Conservation (phyloP, 257 asterid species). For the Solanum medicagineum region DNA sequence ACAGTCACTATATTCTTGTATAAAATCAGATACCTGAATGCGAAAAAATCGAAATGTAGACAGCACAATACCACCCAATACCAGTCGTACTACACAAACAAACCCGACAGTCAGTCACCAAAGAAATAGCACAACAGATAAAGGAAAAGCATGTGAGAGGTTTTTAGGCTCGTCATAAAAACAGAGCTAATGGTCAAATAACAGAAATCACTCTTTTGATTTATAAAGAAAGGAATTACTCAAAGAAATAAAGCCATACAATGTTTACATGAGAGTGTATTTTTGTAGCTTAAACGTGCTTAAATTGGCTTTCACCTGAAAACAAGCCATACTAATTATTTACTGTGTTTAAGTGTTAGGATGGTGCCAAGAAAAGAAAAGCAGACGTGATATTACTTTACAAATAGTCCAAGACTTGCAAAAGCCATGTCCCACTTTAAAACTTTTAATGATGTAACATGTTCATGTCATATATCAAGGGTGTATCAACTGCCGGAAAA, state of each 20-base stretch:
- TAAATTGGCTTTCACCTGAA: not conserved
- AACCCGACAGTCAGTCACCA: not conserved
- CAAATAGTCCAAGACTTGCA: not conserved
- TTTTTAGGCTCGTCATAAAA: not conserved
- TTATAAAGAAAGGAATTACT: not conserved
- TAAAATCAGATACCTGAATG: slow-evolving; percentile 38
- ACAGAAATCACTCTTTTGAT: not conserved
- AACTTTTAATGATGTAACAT: not conserved
- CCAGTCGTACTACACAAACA: slow-evolving; percentile 64
- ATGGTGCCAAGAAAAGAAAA: not conserved
- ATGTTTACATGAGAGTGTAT: not conserved
- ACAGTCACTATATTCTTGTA: not conserved
- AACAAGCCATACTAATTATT: not conserved
- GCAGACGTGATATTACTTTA: not conserved
- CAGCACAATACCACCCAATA: slow-evolving; percentile 60
- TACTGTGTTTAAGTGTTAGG: not conserved
- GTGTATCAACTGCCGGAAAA: not conserved
- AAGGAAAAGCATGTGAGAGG: not conserved
- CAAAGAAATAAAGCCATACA: not conserved
- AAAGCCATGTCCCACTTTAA: not conserved
- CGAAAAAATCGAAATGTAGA: slow-evolving; percentile 67
- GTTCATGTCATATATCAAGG: not conserved
- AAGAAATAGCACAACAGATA: not conserved
- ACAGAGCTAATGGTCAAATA: not conserved
- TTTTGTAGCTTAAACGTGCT: not conserved